Conservation (phyloP, 75 land plant species). For the Sequoiadendron giganteum region DNA sequence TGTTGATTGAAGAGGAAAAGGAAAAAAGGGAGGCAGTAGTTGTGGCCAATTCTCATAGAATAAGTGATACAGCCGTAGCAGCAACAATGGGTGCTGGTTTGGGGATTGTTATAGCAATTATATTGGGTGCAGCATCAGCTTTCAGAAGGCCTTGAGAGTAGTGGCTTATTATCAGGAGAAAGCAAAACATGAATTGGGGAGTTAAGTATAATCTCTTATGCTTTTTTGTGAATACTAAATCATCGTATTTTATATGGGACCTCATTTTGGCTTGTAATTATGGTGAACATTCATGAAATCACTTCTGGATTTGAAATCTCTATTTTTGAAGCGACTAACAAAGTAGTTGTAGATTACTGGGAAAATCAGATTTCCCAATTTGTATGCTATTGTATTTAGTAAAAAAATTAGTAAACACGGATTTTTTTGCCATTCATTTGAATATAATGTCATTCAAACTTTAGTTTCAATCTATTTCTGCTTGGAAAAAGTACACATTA, state of each 20-base stretch:
- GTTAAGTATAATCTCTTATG: neutral
- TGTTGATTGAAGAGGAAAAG: conserved; percentile 48
- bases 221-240: neutral
- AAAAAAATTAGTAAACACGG: neutral
- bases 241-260: neutral
- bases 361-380: neutral
- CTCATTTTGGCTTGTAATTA: neutral
- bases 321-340: neutral
- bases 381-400: neutral
- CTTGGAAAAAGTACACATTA: neutral
- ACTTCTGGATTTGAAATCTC: neutral
- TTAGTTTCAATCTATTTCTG: neutral
- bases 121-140: conserved; percentile 83
- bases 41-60: conserved; percentile 23
- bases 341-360: neutral
- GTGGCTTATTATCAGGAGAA: too few species aligned
- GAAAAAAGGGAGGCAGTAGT: conserved; percentile 25
- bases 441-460: neutral
- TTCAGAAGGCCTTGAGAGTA: conserved; percentile 69
- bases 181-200: neutral
- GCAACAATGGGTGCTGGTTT: conserved; percentile 87
- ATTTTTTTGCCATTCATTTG: neutral
- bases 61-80: conserved; percentile 43
- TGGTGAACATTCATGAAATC: neutral
- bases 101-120: conserved; percentile 73